Base-by-base conservation (phyloP, 2,329 filamentous ascomycete species). In the Neoarthrinium moseri region DNA sequence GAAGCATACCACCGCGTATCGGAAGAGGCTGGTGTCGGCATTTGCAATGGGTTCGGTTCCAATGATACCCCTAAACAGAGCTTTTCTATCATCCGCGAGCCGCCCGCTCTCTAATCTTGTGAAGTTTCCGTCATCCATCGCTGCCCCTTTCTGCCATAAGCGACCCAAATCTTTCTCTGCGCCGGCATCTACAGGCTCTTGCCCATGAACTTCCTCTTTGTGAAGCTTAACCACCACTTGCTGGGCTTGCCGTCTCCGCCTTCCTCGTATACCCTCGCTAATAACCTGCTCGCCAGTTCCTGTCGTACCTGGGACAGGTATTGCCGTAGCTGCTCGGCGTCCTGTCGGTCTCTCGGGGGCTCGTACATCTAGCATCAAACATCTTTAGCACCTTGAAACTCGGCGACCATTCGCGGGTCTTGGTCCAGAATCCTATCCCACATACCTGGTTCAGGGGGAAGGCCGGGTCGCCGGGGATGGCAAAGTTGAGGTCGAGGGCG, bases 151-250 rank as follows among this genome's bases (percentile, higher is more conserved):
- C n/a, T n/a, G n/a, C n/a, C n/a, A n/a, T n/a, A n/a, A n/a, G n/a
- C n/a, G n/a, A n/a, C n/a, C n/a, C n/a, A n/a, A n/a, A n/a, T n/a
- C n/a, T n/a, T n/a, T n/a, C n/a, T n/a, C n/a, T n/a, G n/a, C 13
- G 12, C 12, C 11, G 3, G 20, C 8, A 26, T 27, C 67, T 76
- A 91, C 71, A 94, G 74, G 56, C 82, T 81, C 83, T 97, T 97
- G 67, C 91, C 91, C 94, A 99, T 97, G 66, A 99, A 99, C 83
- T 96, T 96, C 73, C 94, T 86, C 84, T 97, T 97, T 44, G 89
- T 89, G 68, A 96, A 99, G 77, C 94, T 97, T 67, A 99, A 72
- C 94, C 94, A 99, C 89, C 92, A 97, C 83, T 95, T 81, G 69
- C 74, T 80, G 45, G 82, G 81, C 70, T 80, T 81, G 71, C 89